These are phyloP conservation scores for Nemania serpens DNA, from an alignment of 2,329 filamentous ascomycete species.

Conservation along the genomic window DNA sequence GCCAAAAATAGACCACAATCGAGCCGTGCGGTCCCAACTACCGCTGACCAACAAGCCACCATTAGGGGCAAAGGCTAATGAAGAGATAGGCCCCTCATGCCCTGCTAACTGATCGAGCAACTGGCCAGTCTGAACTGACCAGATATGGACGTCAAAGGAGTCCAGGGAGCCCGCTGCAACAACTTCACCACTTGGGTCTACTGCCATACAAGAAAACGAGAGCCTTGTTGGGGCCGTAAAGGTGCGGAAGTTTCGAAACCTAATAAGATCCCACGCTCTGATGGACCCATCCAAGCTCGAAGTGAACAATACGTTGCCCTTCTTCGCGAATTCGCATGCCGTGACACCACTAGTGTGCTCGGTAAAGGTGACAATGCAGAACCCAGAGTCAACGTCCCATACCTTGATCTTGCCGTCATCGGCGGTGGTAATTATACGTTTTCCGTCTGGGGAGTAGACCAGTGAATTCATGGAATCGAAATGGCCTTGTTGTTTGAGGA, in stretches of 20 bases:
- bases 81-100: constrained; percentile 91
- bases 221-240: constrained; percentile 92
- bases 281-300: constrained; percentile 93
- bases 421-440: constrained; percentile 88
- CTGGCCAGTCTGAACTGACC: constrained; percentile 97
- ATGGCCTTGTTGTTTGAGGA: constrained; percentile 96
- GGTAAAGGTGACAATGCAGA: constrained; percentile 97
- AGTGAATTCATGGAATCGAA: constrained; percentile 95
- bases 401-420: constrained; percentile 99
- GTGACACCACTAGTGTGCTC: constrained; percentile 96
- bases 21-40: constrained; percentile 94
- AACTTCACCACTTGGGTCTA: constrained; percentile 96
- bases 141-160: constrained; percentile 96
- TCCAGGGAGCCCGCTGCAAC: constrained; percentile 94
- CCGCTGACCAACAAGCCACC: constrained; percentile 84
- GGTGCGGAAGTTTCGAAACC: constrained; percentile 95
- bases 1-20: constrained; percentile 94
- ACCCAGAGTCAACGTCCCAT: constrained; percentile 95
- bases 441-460: constrained; percentile 90
- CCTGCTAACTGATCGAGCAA: constrained; percentile 88
- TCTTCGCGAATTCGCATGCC: constrained; percentile 91
- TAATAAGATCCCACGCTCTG: constrained; percentile 92
- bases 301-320: constrained; percentile 94
- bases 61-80: constrained; percentile 85
- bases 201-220: constrained; percentile 90